Percentiles rank a stretch among this genome's conserved stretches.
Conservation (phyloP, 2,329 filamentous ascomycete genomes). For the Apiospora saccharicola region DNA sequence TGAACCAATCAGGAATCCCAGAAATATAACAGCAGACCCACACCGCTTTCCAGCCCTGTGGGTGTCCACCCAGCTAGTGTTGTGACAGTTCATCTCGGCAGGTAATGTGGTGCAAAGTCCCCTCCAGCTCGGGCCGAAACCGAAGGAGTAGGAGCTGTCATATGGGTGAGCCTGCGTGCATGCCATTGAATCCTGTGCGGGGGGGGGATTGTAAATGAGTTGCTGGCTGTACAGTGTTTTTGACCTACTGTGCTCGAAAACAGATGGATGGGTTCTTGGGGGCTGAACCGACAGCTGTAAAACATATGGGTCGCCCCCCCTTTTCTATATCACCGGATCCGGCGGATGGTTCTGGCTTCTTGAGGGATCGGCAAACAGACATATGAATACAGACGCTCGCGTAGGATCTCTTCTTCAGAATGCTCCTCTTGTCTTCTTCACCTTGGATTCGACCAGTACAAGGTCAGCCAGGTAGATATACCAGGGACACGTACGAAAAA, state of each 20-base stretch:
- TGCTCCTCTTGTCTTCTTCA: too few species aligned
- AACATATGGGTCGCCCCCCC: neutral
- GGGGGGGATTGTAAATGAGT: neutral
- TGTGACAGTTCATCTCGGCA: conserved; percentile 5
- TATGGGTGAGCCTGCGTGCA: neutral
- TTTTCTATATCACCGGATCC: neutral
- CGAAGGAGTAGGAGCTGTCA: neutral
- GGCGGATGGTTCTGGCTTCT: neutral
- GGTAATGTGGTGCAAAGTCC: neutral
- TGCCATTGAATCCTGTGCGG: neutral
- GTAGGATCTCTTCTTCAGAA: neutral
- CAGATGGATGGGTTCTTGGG: neutral
- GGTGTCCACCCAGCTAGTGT: neutral
- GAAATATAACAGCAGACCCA: neutral
- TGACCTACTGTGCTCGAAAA: neutral
- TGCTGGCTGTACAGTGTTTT: neutral
- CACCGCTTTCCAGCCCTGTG: neutral
- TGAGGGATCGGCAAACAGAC: too few species aligned
- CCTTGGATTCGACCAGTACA: neutral
- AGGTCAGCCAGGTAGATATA: neutral
- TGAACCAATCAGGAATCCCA: neutral
- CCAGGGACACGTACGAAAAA: neutral
- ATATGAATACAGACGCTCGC: neutral
- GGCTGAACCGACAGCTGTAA: neutral
- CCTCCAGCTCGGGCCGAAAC: neutral